Percentiles rank a stretch among this genome's conserved stretches.
phyloP scores from a whole-genome alignment of 805 yeast species.

The Barnettozyma siamensis region DNA sequence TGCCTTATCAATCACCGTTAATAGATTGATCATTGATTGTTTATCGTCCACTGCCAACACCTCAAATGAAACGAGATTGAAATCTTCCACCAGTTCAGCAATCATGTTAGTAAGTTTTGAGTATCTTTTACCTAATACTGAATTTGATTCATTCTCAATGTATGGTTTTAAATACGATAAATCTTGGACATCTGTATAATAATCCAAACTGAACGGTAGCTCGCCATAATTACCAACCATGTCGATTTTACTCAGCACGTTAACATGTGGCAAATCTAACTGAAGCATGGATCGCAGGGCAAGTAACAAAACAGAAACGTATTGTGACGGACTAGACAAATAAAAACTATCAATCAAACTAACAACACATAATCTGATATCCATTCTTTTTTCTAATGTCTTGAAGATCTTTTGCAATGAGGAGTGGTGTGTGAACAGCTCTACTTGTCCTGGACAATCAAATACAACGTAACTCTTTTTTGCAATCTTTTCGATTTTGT shows the following conservation, averaged over 20 bases:
- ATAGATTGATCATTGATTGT: slow-evolving; percentile 78
- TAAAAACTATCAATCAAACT: slow-evolving; percentile 80
- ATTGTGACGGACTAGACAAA: slow-evolving; percentile 82
- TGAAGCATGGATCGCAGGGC: slow-evolving; percentile 91
- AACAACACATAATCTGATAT: slow-evolving; percentile 76
- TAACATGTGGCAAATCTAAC: slow-evolving; percentile 86
- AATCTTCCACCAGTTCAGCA: slow-evolving; percentile 81
- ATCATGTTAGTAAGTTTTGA: slow-evolving; percentile 68
- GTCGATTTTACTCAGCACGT: slow-evolving; percentile 90
- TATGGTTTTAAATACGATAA: slow-evolving; percentile 60
- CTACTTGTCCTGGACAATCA: slow-evolving; percentile 97
- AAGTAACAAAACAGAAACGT: slow-evolving; percentile 71
- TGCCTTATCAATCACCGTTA: slow-evolving; percentile 79
- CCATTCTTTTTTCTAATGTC: slow-evolving; percentile 54
- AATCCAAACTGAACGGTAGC: slow-evolving; percentile 76
- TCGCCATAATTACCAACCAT: slow-evolving; percentile 69
- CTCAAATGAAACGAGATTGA: slow-evolving; percentile 80
- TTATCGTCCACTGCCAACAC: slow-evolving; percentile 91
- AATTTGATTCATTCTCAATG: slow-evolving; percentile 66
- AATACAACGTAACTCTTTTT: slow-evolving; percentile 62
- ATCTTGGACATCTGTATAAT: slow-evolving; percentile 90
- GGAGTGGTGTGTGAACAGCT: slow-evolving; percentile 84
- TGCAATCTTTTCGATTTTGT: slow-evolving; percentile 44
- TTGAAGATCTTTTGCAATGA: slow-evolving; percentile 66
- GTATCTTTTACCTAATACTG: slow-evolving; percentile 54